Conservation (phyloP, 2,329 filamentous ascomycete genomes). For the Sporothrix euskadiensis region DNA sequence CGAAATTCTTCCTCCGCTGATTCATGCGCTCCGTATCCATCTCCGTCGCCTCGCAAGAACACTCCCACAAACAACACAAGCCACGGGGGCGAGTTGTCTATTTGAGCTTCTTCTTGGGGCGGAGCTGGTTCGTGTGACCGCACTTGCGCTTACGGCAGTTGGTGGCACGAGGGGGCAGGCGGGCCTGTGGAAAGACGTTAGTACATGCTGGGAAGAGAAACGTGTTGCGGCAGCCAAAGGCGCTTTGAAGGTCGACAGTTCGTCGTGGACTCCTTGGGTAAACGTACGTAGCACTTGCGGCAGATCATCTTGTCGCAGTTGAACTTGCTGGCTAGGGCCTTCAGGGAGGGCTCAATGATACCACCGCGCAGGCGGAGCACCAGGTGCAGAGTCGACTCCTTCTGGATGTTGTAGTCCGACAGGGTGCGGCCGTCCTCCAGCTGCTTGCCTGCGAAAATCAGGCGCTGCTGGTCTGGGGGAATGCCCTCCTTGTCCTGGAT, state of each 20-base stretch:
- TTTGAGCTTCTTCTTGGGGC: slow-evolving; percentile 95
- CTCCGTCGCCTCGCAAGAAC: neutral
- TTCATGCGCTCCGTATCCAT: neutral
- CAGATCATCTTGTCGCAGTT: slow-evolving; percentile 99
- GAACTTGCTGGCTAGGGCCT: slow-evolving; percentile 98
- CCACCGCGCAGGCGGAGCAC: slow-evolving; percentile 98
- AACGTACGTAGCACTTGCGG: slow-evolving; percentile 89
- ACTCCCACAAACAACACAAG: slow-evolving; percentile 24
- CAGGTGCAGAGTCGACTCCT: slow-evolving; percentile 98
- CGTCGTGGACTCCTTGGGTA: neutral
- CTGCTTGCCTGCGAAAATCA: slow-evolving; percentile 99
- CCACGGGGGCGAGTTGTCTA: slow-evolving; percentile 42
- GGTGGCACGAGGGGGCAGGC: slow-evolving; percentile 96
- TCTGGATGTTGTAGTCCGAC: slow-evolving; percentile 99
- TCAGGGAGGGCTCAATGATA: slow-evolving; percentile 98
- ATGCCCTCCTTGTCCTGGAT: slow-evolving; percentile 99
- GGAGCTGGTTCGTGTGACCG: slow-evolving; percentile 99
- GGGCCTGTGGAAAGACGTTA: slow-evolving; percentile 46
- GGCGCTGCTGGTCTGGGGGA: slow-evolving; percentile 93
- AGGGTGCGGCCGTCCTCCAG: slow-evolving; percentile 97
- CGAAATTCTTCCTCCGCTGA: slow-evolving; percentile 15
- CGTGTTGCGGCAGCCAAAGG: slow-evolving; percentile 45
- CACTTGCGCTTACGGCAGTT: slow-evolving; percentile 99
- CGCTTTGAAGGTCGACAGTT: too few relatives aligned
- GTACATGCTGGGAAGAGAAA: neutral